Conservation (phyloP, 83 land plant genomes). For the Isoetes engelmannii region DNA sequence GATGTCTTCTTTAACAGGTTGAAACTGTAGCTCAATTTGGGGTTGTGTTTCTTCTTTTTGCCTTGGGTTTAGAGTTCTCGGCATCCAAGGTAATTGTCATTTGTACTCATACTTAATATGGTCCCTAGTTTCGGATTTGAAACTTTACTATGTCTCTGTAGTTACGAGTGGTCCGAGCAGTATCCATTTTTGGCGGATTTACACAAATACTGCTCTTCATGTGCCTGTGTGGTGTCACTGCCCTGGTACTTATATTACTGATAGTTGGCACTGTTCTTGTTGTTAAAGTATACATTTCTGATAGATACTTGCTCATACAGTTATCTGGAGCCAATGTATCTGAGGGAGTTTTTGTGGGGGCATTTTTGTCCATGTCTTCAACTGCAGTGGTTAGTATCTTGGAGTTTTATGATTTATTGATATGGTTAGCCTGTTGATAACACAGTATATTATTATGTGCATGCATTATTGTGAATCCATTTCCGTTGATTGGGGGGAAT, state of each 20-base stretch:
- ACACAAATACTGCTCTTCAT: conserved; percentile 84
- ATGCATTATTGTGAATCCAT: too few species aligned
- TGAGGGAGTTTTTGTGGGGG: conserved; percentile 93
- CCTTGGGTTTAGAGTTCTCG: conserved; percentile 97
- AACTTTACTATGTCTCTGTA: conserved; percentile 26
- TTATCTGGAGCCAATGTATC: conserved; percentile 77
- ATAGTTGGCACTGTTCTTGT: too few species aligned
- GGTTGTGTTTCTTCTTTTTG: conserved; percentile 98
- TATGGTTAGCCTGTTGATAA: too few species aligned
- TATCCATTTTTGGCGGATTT: conserved; percentile 92
- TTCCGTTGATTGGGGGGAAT: too few species aligned
- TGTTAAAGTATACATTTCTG: conserved; percentile 7
- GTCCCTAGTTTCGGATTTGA: background rate
- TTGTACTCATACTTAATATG: background rate
- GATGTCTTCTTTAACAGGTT: conserved; percentile 42
- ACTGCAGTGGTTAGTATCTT: conserved; percentile 78
- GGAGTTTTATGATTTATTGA: too few species aligned
- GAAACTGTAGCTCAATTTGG: conserved; percentile 99
- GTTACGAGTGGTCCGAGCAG: conserved; percentile 86
- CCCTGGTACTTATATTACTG: conserved; percentile 46
- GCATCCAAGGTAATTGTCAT: conserved; percentile 58
- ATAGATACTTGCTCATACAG: conserved; percentile 29
- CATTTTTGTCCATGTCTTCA: conserved; percentile 91
- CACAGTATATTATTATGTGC: too few species aligned
- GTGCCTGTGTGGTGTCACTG: conserved; percentile 74